These are phyloP conservation scores for Neurospora terricola DNA, from an alignment of 495 filamentous ascomycete species.

Conservation along the genomic window DNA sequence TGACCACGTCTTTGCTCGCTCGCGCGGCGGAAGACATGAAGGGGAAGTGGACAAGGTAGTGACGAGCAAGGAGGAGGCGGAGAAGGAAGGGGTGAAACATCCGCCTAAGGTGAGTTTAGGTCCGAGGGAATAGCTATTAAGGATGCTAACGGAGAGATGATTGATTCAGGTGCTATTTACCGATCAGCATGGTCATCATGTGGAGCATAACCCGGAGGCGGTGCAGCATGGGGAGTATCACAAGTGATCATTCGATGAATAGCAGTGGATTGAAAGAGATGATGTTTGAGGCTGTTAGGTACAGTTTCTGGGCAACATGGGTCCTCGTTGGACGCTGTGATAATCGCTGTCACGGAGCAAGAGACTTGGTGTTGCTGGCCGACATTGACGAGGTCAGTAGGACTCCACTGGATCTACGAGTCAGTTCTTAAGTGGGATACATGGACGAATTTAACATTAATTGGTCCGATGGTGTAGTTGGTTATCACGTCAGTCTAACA, in stretches of 20 bases:
- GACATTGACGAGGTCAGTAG: no score
- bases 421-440: background rate
- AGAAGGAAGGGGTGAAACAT: conserved; percentile 30
- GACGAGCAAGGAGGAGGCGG: conserved; percentile 22
- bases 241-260: no score
- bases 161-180: conserved; percentile 16
- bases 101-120: conserved; percentile 25
- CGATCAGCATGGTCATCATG: conserved; percentile 30
- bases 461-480: background rate
- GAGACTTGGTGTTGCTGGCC: no score
- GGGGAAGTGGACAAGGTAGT: conserved; percentile 32
- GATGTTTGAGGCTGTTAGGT: no score
- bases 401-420: no score
- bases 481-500: background rate
- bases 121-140: background rate
- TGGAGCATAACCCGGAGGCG: conserved; percentile 26
- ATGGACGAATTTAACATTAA: fast-evolving
- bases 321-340: no score
- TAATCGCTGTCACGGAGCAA: no score
- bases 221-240: conserved; percentile 16
- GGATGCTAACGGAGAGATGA: background rate
- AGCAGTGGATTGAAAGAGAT: no score
- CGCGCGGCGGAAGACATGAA: conserved; percentile 24
- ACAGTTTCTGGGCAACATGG: no score
- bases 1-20: conserved; percentile 25